These are phyloP conservation scores for Andrographis paniculata DNA, from an alignment of 305 asterid genomes.

Conservation along the genomic window DNA sequence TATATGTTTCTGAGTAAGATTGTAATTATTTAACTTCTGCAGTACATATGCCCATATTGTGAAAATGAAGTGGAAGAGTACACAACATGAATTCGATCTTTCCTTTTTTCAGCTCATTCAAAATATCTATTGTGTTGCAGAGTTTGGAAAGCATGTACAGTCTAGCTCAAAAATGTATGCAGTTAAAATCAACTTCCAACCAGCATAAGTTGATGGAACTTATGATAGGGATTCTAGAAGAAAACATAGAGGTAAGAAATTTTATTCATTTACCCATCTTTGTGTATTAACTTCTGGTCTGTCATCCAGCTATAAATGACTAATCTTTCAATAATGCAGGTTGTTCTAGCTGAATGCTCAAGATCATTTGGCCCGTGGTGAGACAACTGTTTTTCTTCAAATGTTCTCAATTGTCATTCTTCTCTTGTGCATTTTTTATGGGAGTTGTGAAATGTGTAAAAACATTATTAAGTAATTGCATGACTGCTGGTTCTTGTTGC, in stretches of 20 bases:
- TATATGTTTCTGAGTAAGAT: neutral
- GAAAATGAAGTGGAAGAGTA: slow-evolving; percentile 15
- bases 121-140: slow-evolving; percentile 32
- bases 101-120: neutral
- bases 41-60: slow-evolving; percentile 3
- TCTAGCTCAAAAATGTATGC: slow-evolving; percentile 87
- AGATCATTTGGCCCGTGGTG: slow-evolving; percentile 97
- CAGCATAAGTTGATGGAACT: slow-evolving; percentile 77
- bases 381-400: slow-evolving; percentile 17
- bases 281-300: slow-evolving; percentile 12
- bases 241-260: slow-evolving; percentile 65
- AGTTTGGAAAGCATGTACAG: slow-evolving; percentile 81
- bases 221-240: slow-evolving; percentile 73
- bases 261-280: slow-evolving; percentile 6
- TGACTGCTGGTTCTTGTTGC: slow-evolving; percentile 8
- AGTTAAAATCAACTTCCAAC: slow-evolving; percentile 53
- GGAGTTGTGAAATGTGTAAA: slow-evolving; percentile 11
- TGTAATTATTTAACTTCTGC: slow-evolving; percentile 1
- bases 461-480: slow-evolving; percentile 2
- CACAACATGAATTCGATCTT: neutral
- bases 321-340: slow-evolving; percentile 40
- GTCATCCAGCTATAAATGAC: slow-evolving; percentile 17
- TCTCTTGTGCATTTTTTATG: neutral
- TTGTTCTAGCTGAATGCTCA: slow-evolving; percentile 87
- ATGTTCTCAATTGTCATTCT: slow-evolving; percentile 7